Evolutionary conservation across 768 basidiomycete genomes (phyloP).

Genomic region (Naematelia encephala): DNA sequence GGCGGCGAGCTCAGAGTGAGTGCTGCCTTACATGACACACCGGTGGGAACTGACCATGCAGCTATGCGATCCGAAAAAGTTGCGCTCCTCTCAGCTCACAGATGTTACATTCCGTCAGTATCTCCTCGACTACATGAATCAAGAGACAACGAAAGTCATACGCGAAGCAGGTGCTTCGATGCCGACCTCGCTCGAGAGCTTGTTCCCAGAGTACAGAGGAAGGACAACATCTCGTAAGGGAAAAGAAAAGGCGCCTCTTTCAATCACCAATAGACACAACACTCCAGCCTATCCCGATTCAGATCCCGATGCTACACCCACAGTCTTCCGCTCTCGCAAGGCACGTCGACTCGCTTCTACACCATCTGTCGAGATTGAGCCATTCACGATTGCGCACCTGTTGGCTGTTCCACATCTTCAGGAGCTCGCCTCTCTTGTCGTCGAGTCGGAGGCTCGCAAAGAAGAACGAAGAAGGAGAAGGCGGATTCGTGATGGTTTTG

Average conservation of each 20-base stretch:
- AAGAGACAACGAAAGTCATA: constrained; percentile 6
- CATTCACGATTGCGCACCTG: constrained; percentile 24
- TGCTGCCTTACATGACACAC: background rate
- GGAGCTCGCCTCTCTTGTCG: constrained; percentile 28
- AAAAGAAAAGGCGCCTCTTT: background rate
- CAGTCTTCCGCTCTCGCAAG: background rate
- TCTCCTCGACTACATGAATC: constrained; percentile 38
- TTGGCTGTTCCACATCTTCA: constrained; percentile 21
- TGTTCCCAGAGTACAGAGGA: constrained; percentile 23
- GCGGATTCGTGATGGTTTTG: constrained; percentile 26
- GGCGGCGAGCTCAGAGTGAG: constrained; percentile 20
- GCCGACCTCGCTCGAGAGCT: constrained; percentile 6
- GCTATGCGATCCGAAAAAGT: constrained; percentile 35
- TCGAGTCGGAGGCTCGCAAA: constrained; percentile 22
- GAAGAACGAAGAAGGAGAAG: constrained; percentile 28
- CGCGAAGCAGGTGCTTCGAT: background rate
- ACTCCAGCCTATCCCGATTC: background rate
- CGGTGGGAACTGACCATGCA: constrained; percentile 5
- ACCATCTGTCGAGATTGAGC: background rate
- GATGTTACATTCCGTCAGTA: constrained; percentile 42
- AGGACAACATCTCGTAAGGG: background rate
- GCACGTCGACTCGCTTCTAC: background rate
- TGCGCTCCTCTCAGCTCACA: constrained; percentile 33
- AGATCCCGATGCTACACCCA: background rate
- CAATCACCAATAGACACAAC: background rate